Evolutionary conservation across 1,284 basidiomycete genomes (phyloP), one percentile per base, ranked within the genome.

Genomic region (Irpex lacteus): DNA sequence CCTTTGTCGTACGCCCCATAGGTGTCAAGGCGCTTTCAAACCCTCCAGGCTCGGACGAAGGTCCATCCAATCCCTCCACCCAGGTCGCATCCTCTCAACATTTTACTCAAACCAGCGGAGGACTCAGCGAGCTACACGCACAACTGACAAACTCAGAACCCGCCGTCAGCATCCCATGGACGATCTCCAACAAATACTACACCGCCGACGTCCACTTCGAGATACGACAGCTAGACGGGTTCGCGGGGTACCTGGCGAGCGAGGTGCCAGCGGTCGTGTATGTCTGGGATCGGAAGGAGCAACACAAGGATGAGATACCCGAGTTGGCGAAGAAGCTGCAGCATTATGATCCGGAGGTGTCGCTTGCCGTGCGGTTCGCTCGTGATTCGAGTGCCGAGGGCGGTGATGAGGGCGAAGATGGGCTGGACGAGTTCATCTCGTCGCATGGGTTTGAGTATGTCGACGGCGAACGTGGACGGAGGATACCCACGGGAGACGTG

Each of bases 141-240:
- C 9, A 56, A 15, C 54, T 56, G 15, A 36, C 54, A 11, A 56
- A 56, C 26, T 32, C 54, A 21, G 54, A 56, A 4, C 54, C 54
- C 11, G 32, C 54, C 11, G n/a, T 34, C 11, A 56, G 26, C 37
- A 75, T 91, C 38, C 88, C 87, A 11, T 95, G 92, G 91, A 89
- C 82, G 37, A 91, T 96, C 65, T 78, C 81, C 64, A 95, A 96
- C 80, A 91, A 87, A 75, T 96, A 96, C 76, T 96, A 95, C 77
- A 85, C 87, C 9, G 94, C 94, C 3, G 77, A 85, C 61, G 89
- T 95, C 5, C 83, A 87, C 62, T 91, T 95, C 70, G 79, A 84
- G 66, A 69, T 69, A 7, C 68, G 71, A 19, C 67, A 66, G 49
- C 67, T 71, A 19, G 56, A 66, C 18, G 68, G 71, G n/a, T 72